Conservation (phyloP, 345 rosid genomes). For the Eucalyptus pauciflora region DNA sequence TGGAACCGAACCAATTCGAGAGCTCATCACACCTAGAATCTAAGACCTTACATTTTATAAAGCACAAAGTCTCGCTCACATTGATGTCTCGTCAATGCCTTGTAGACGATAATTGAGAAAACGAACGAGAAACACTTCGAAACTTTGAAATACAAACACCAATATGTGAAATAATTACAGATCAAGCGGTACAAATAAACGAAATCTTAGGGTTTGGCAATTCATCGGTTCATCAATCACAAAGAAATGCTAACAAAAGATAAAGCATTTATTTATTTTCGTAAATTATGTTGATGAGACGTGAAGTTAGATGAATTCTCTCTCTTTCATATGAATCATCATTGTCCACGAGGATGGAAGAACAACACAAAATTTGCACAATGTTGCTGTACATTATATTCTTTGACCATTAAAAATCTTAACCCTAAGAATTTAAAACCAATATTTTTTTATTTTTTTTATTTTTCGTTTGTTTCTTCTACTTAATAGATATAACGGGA, state of each 20-base stretch:
- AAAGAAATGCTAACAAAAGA: not conserved
- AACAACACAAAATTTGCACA: not conserved
- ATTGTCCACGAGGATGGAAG: not conserved
- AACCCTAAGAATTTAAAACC: not conserved
- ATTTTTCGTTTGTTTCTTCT: not conserved
- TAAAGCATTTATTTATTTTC: not conserved
- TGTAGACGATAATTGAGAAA: not conserved
- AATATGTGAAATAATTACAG: not conserved
- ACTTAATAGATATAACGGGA: not conserved
- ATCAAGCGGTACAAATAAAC: not conserved
- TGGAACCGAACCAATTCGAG: fast-evolving
- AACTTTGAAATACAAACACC: not conserved
- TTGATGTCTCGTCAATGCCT: not conserved
- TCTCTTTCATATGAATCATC: not conserved
- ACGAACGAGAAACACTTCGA: not conserved
- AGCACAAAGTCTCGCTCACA: not conserved
- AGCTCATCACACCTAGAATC: no score
- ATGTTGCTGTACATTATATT: not conserved
- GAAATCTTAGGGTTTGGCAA: not conserved
- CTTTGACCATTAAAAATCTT: not conserved
- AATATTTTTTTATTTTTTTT: not conserved
- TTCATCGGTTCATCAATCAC: not conserved
- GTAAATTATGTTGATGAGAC: not conserved
- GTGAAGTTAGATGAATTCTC: not conserved
- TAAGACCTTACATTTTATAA: not conserved